Evolutionary conservation across 192 early-diverging fungal species (phyloP), one percentile per base, ranked within the genome.

Genomic region (Linnemannia elongata): DNA sequence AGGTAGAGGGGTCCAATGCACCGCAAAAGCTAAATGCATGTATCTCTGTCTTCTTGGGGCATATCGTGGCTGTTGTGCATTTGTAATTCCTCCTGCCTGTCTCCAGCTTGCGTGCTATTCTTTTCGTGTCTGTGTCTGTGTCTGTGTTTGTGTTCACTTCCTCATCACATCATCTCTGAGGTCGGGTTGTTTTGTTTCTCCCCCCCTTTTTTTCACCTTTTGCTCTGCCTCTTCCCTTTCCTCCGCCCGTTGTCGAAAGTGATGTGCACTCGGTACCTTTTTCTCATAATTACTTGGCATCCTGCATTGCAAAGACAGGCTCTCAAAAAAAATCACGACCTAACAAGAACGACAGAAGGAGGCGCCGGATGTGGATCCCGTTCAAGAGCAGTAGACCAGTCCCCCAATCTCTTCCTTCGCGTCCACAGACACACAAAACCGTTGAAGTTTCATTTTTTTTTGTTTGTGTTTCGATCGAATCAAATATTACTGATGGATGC

Each of bases 251-350:
- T 60, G 27, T 27, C 10, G 9, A 13, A 13, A 15, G 30, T 45
- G 44, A 13, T 45, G 27, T 66, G 60, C 27, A 4, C 1, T 8
- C 3, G 30, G 60, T 66, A 66, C 13, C 60, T 33, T 66, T 66
- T 66, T 66, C 60, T 66, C 27, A 66, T 66, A 66, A 33, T 66
- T 60, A 35, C 60, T 66, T 66, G 60, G 60, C 60, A 66, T 52
- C 49, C 20, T 52, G 49, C 49, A 52, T 52, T 66, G 60, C 60
- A 66, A 12, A 30, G 12, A 66, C 60, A 66, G 60, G 60, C 60
- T 66, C 60, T 66, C 60, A 66, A 66, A 45, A 45, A 45, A 45
- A 13, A 15, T 66, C n/a, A 66, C 10, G 60, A 33, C 60, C 60
- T 33, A 33, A 66, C 12, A 66, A 33, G 27, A 30, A 27, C 12